phyloP scores from a whole-genome alignment of 2,329 filamentous ascomycete species.

The Xylaria sp. region DNA sequence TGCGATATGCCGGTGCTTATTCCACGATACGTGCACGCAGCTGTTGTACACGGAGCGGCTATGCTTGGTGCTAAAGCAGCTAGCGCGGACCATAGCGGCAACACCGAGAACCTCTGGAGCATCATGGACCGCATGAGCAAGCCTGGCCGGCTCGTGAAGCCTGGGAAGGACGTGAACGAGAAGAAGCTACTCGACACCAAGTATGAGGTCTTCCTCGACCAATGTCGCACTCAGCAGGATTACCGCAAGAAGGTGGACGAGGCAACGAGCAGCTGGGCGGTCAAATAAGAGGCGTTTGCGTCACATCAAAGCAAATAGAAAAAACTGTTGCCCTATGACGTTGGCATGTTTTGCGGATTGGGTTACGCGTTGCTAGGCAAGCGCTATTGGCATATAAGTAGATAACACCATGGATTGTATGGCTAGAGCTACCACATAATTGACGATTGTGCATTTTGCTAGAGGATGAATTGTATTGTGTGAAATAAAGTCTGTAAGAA shows the following conservation, averaged over 20 bases:
- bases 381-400: neutral
- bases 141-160: slow-evolving; percentile 83
- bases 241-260: slow-evolving; percentile 84
- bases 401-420: slow-evolving; percentile 1
- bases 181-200: slow-evolving; percentile 86
- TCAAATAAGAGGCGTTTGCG: slow-evolving; percentile 25
- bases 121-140: slow-evolving; percentile 99
- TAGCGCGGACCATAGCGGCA: slow-evolving; percentile 78
- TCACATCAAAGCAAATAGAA: neutral
- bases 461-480: neutral
- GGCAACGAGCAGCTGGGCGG: slow-evolving; percentile 54
- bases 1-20: slow-evolving; percentile 95
- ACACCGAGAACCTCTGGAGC: slow-evolving; percentile 88
- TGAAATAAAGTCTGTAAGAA: neutral
- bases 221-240: slow-evolving; percentile 84
- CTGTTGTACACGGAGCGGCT: slow-evolving; percentile 96
- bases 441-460: neutral
- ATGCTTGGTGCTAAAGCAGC: slow-evolving; percentile 99
- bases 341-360: neutral
- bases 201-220: slow-evolving; percentile 95
- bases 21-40: slow-evolving; percentile 91
- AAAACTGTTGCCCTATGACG: neutral
- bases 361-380: slow-evolving; percentile 5
- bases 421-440: neutral
- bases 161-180: slow-evolving; percentile 75